Conservation (phyloP, 2,329 filamentous ascomycete species). For the Fusarium sarcochroum region DNA sequence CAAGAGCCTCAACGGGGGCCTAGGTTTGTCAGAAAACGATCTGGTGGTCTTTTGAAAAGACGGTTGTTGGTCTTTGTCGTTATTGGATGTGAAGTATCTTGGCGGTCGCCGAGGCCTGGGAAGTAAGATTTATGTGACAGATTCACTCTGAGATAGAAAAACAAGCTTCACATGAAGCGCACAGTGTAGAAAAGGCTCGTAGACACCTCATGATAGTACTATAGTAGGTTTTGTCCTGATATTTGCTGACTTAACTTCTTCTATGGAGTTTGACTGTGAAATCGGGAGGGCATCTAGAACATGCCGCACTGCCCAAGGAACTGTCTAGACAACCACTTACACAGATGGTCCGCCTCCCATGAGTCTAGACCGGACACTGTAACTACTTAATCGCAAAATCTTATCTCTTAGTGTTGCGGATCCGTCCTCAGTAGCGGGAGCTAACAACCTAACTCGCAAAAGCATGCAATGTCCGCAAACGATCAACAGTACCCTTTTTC, state of each 20-base stretch:
- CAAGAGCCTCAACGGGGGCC: too few relatives aligned
- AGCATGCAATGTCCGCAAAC: not conserved
- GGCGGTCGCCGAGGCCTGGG: too few relatives aligned
- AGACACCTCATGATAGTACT: too few relatives aligned
- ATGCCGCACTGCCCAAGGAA: not conserved
- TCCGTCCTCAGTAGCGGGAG: not conserved
- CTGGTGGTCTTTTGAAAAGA: not conserved
- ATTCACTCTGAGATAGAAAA: too few relatives aligned
- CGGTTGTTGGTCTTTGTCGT: not conserved
- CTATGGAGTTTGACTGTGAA: too few relatives aligned
- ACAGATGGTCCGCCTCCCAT: not conserved
- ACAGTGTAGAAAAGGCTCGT: too few relatives aligned
- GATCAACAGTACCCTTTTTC: not conserved
- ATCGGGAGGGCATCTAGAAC: too few relatives aligned
- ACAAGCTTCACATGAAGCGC: too few relatives aligned
- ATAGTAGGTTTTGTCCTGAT: too few relatives aligned
- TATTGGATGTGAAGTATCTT: not conserved
- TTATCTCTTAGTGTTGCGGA: not conserved
- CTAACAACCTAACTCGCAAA: not conserved
- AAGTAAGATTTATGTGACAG: too few relatives aligned
- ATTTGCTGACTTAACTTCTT: too few relatives aligned
- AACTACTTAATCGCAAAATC: not conserved
- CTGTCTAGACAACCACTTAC: too few relatives aligned
- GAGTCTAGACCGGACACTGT: not conserved
- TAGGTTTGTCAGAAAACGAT: not conserved